A percentile compares a stretch with the other conserved stretches of the same genome.
Evolutionary conservation across 306 rosid species (phyloP).

Genomic region (Cicer judaicum): DNA sequence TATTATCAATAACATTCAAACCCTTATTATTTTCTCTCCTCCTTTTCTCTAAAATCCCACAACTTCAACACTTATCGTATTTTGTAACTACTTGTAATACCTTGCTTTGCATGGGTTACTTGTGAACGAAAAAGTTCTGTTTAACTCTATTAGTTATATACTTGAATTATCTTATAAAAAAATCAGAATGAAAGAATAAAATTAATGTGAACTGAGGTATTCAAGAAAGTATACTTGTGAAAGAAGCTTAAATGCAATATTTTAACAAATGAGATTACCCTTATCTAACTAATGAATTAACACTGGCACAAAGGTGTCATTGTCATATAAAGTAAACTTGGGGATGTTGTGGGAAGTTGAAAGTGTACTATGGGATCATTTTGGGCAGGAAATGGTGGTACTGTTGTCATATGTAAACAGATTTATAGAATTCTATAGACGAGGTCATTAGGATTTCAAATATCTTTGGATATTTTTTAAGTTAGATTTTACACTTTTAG

Average conservation of each 20-base stretch:
- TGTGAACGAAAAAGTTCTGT: neutral
- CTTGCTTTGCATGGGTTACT: neutral
- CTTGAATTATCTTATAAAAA: neutral
- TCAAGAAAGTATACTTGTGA: neutral
- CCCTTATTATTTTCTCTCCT: no score
- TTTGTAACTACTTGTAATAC: neutral
- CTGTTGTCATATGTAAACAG: neutral
- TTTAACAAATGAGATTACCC: conserved; percentile 1
- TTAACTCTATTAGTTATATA: neutral
- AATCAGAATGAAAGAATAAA: neutral
- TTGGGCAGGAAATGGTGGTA: neutral
- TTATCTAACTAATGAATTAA: conserved; percentile 1
- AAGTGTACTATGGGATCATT: conserved; percentile 11
- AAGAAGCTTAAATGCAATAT: conserved; percentile 15
- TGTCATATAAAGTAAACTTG: neutral
- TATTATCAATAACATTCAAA: no score
- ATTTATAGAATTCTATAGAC: neutral
- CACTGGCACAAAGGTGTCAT: neutral
- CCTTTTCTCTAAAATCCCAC: no score
- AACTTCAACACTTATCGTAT: no score
- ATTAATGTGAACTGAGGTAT: neutral
- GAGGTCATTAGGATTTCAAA: neutral
- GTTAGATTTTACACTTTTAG: neutral
- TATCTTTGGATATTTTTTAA: neutral
- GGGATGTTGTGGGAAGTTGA: neutral